These are phyloP conservation scores for Claviceps maximensis DNA, from an alignment of 2,329 filamentous ascomycete genomes.

Conservation along the genomic window DNA sequence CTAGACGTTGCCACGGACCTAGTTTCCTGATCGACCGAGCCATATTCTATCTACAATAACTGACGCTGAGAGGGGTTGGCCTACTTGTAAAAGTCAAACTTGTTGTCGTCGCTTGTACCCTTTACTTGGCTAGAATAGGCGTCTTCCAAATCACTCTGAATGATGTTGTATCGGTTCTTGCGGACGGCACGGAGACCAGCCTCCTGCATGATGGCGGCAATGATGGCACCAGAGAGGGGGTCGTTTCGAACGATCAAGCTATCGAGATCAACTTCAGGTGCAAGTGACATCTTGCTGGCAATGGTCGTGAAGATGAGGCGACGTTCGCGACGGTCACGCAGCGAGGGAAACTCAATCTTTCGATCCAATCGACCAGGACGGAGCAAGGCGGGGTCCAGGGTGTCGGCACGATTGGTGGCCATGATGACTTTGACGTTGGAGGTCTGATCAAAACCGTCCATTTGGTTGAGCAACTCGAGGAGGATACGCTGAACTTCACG, in stretches of 20 bases:
- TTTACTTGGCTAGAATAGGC: constrained; percentile 97
- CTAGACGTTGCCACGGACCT: neutral
- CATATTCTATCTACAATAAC: neutral
- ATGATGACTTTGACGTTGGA: constrained; percentile 99
- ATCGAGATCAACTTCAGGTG: constrained; percentile 91
- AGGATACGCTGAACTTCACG: constrained; percentile 97
- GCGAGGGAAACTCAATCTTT: constrained; percentile 97
- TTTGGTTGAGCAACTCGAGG: constrained; percentile 94
- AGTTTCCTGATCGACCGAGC: neutral
- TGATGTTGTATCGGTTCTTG: constrained; percentile 99
- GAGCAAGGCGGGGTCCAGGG: constrained; percentile 84
- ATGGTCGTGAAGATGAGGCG: constrained; percentile 97
- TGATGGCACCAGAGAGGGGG: constrained; percentile 85
- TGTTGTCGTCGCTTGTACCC: constrained; percentile 51
- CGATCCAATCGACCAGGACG: constrained; percentile 90
- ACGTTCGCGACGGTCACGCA: constrained; percentile 86
- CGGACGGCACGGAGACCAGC: constrained; percentile 85
- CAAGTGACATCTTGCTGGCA: constrained; percentile 90
- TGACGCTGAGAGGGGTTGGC: neutral
- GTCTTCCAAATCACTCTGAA: constrained; percentile 91
- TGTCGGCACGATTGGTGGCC: constrained; percentile 97
- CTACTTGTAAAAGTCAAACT: constrained; percentile 90
- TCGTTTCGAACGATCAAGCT: constrained; percentile 94
- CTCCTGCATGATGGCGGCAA: constrained; percentile 98
- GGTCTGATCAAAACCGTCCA: constrained; percentile 99